phyloP scores from a whole-genome alignment of 2,329 filamentous ascomycete species.

The Phialophora expanda region DNA sequence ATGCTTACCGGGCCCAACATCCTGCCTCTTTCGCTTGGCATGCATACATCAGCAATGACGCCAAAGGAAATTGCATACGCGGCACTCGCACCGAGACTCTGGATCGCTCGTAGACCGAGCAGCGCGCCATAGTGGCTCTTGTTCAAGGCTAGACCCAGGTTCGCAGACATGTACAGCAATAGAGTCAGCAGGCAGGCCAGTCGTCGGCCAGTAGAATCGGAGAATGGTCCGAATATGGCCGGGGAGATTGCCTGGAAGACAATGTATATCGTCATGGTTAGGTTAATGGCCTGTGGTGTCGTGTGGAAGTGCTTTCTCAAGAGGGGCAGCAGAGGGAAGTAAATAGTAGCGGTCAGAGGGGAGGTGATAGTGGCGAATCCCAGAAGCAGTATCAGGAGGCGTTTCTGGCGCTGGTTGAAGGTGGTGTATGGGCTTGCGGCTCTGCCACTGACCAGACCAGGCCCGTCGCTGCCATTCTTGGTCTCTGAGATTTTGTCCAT shows the following conservation, averaged over 20 bases:
- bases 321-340: constrained; percentile 52
- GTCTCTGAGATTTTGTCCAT: not conserved
- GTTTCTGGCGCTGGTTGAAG: constrained; percentile 16
- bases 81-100: constrained; percentile 51
- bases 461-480: not conserved
- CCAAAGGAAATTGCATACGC: constrained; percentile 50
- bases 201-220: constrained; percentile 56
- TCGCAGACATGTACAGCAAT: constrained; percentile 50
- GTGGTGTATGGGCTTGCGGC: constrained; percentile 18
- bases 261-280: constrained; percentile 45
- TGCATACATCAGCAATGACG: constrained; percentile 50
- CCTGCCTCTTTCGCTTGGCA: constrained; percentile 48
- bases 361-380: constrained; percentile 41
- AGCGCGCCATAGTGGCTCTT: constrained; percentile 45
- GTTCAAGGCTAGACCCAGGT: constrained; percentile 49
- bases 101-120: constrained; percentile 48
- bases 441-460: not conserved
- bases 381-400: constrained; percentile 22
- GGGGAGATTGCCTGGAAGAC: constrained; percentile 60
- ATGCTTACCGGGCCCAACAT: constrained; percentile 49
- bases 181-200: constrained; percentile 56
- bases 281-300: constrained; percentile 30
- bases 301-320: constrained; percentile 47
- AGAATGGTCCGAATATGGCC: constrained; percentile 57
- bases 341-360: constrained; percentile 59